phyloP scores from a whole-genome alignment of 768 basidiomycete species.

The Suillus lakei region DNA sequence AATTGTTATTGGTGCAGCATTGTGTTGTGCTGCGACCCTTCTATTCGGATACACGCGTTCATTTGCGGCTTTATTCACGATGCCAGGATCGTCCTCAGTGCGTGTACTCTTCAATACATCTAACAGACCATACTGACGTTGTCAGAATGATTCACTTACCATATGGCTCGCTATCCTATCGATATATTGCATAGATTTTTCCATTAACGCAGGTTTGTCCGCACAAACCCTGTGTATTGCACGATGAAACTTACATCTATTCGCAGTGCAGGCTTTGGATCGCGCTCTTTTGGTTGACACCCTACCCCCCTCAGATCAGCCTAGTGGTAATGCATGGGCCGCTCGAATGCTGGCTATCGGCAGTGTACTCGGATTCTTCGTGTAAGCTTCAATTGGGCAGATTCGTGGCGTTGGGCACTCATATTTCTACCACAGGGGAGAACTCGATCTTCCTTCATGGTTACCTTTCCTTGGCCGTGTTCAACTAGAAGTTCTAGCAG shows the following conservation, averaged over 20 bases:
- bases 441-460: constrained; percentile 70
- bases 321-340: constrained; percentile 93
- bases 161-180: constrained; percentile 77
- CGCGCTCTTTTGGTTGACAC: constrained; percentile 91
- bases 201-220: constrained; percentile 55
- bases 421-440: constrained; percentile 56
- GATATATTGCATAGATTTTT: constrained; percentile 72
- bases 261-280: constrained; percentile 82
- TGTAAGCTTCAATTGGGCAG: constrained; percentile 55
- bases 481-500: constrained; percentile 81
- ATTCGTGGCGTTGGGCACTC: neutral
- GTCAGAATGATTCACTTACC: constrained; percentile 67
- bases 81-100: constrained; percentile 38
- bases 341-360: constrained; percentile 91
- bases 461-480: constrained; percentile 79
- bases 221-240: neutral
- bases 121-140: constrained; percentile 1
- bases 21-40: constrained; percentile 76
- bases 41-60: constrained; percentile 82
- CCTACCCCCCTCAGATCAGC: constrained; percentile 73
- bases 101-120: constrained; percentile 11
- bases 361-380: constrained; percentile 84
- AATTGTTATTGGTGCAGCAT: constrained; percentile 71
- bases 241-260: constrained; percentile 3
- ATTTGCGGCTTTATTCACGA: constrained; percentile 57